Evolutionary conservation across 2,329 filamentous ascomycete species (phyloP).

Genomic region (Epichloe festucae): DNA sequence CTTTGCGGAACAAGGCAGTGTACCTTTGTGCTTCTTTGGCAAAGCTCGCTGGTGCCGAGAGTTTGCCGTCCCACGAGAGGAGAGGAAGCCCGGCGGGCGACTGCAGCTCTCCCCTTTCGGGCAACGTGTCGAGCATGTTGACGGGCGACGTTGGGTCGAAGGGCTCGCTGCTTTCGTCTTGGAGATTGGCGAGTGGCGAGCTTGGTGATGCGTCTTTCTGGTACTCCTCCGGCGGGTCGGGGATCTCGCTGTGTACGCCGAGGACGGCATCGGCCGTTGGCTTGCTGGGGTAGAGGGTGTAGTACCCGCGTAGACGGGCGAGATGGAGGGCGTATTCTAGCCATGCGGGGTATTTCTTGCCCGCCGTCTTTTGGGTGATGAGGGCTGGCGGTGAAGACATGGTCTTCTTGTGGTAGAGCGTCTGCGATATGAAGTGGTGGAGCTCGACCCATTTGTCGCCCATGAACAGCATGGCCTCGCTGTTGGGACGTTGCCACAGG

Average conservation of each 20-base stretch:
- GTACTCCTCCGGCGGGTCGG: conserved; percentile 59
- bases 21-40: conserved; percentile 37
- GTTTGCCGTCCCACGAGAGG: conserved; percentile 50
- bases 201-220: conserved; percentile 10
- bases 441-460: conserved; percentile 80
- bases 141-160: conserved; percentile 30
- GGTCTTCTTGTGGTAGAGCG: conserved; percentile 34
- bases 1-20: conserved; percentile 42
- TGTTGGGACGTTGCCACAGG: conserved; percentile 74
- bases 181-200: conserved; percentile 11
- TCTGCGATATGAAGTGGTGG: conserved; percentile 61
- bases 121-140: conserved; percentile 36
- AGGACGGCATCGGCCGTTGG: conserved; percentile 41
- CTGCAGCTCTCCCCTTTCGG: conserved; percentile 29
- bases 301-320: conserved; percentile 63
- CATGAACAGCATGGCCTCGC: conserved; percentile 69
- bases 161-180: conserved; percentile 19
- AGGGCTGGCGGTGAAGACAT: conserved; percentile 25
- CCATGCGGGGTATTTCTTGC: conserved; percentile 60
- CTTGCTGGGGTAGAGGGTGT: conserved; percentile 63
- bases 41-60: conserved; percentile 26
- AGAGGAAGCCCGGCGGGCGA: conserved; percentile 39
- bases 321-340: conserved; percentile 67
- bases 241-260: conserved; percentile 68
- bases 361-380: conserved; percentile 44